Base-by-base conservation (phyloP, 1,284 basidiomycete species). In the Ceratobasidium sp. region DNA sequence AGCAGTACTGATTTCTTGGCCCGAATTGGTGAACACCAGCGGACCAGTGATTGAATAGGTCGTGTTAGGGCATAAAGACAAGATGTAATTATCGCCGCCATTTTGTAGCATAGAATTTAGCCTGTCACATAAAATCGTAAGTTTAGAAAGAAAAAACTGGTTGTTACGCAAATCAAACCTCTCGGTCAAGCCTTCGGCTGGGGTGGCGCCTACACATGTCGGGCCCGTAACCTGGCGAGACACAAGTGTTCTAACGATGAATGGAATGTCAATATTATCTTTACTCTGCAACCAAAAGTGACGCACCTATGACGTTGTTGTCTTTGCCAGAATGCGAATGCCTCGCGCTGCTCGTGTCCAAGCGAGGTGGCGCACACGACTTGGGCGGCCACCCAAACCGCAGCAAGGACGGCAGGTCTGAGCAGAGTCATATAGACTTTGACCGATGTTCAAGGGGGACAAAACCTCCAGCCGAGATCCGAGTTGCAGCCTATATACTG, bases 1-100 rank as follows among this genome's bases (percentile, higher is more conserved):
- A 58, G 77, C 76, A 4, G 84, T 84, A n/a, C 81, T 80, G 26
- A 84, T 76, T 65, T 83, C 82, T 75, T 85, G 84, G 71, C 83
- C 80, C 5, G 80, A 80, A 1, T 80, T 81, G 4, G 81, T 82
- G 77, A 84, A 84, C 71, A 81, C 76, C 76, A 85, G 82, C 1
- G 82, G 77, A 2, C 79, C 78, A 1, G 78, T 78, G 36, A 84
- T 76, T 0, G 76, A 74, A 74, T 83, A 82, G n/a, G 76, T 76
- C 10, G 79, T 77, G 9, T 79, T 78, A 0, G 82, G 83, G 75
- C 84, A 85, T 2, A 85, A 79, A 21, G 78, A 75, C 43, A 85
- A 80, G 52, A 78, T 78, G 10, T 81, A 80, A 28, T 88, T 89
- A 76, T 87, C 85, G 48, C 60, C 60, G 6, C 60, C 60, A 21